Base-by-base conservation (phyloP, 2,329 filamentous ascomycete genomes). In the Botrytis cinerea region DNA sequence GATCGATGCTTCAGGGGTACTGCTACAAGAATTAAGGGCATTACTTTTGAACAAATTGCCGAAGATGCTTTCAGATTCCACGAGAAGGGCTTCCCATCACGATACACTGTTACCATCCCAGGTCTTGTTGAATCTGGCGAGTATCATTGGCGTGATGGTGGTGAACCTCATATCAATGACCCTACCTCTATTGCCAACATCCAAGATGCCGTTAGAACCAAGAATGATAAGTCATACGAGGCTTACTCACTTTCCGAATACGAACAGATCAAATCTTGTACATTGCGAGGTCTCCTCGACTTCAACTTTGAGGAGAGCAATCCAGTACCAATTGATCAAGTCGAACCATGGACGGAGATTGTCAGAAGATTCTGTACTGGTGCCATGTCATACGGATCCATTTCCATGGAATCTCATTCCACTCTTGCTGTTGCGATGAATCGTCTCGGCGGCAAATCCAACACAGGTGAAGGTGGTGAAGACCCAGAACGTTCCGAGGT, bases 221-320 rank as follows among this genome's bases (percentile, higher is more conserved):
- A 98, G 90, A 98, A 98, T 80, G 95, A 98, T 86, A 97, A 97
- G 85, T 98, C 95, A 0, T 98, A 98, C 83, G 95, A 98, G 84
- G 95, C 95, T 0, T 98, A 98, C 84, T 97, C 95, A 0, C 89
- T 92, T 75, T 92, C 94, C 3, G 94, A 96, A 82, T 97, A 97
- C 81, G 95, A 98, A 85, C 93, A 96, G 81, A 97, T 98, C 86
- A 98, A 97, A 87, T 90, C 94, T 80, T 98, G 95, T 84, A 98
- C 95, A 1, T 90, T 98, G 12, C 93, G 95, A 82, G 95, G 95
- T 81, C 89, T 98, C 81, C 89, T 98, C 60, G 95, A 98, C 83
- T 98, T 98, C 85, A 94, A 97, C 83, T 98, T 97, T 78, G 95
- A 98, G 64, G 92, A 96, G 77, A 87, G 90, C 78, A 90, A 87